Evolutionary conservation across 2,329 filamentous ascomycete species (phyloP).

Genomic region (Diaporthe longicolla): DNA sequence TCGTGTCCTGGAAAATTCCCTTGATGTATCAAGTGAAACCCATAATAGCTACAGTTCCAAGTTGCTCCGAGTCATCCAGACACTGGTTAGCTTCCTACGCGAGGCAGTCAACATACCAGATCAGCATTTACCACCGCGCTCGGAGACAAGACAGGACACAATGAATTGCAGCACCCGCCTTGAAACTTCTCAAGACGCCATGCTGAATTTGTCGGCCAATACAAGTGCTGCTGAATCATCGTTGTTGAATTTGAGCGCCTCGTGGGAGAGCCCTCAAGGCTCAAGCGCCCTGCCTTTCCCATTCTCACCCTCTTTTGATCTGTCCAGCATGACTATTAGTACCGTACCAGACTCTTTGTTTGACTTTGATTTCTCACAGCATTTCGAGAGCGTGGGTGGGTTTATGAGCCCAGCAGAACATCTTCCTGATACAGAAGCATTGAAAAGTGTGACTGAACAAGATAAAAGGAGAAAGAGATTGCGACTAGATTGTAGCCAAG

Average conservation of each 20-base stretch:
- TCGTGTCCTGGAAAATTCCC: not conserved
- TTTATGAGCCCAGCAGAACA: conserved; percentile 18
- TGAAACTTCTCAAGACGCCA: not conserved
- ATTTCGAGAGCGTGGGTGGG: not conserved
- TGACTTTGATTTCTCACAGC: conserved; percentile 20
- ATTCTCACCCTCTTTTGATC: conserved; percentile 8
- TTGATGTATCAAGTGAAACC: not conserved
- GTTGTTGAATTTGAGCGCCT: not conserved
- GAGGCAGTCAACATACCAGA: not conserved
- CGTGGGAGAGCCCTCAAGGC: not conserved
- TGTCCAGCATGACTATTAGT: not conserved
- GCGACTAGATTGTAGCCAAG: conserved; percentile 17
- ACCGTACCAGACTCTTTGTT: not conserved
- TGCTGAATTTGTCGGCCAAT: not conserved
- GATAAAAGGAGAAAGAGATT: not conserved
- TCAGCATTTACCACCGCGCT: not conserved
- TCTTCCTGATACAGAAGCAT: not conserved
- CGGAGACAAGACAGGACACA: not conserved
- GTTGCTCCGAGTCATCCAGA: conserved; percentile 6
- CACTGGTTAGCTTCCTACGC: not conserved
- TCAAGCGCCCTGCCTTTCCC: not conserved
- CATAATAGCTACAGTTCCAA: conserved; percentile 14
- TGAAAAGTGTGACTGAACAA: not conserved
- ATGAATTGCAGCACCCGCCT: not conserved
- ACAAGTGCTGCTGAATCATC: not conserved